Evolutionary conservation across 108 stramenopile species (phyloP).

Genomic region (Nannochloropsis gaditana): DNA sequence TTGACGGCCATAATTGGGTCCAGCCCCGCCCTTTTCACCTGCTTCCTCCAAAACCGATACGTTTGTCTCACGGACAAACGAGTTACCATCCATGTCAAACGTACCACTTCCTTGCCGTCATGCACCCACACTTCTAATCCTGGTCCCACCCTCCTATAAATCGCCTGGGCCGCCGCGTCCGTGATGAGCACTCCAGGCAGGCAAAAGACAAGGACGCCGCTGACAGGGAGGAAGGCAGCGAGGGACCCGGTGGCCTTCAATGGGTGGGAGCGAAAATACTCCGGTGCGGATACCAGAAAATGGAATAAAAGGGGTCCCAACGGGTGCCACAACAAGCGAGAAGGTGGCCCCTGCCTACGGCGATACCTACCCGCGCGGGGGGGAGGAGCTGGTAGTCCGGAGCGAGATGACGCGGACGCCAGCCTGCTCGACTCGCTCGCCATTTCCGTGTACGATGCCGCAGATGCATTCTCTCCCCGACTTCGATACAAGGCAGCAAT

Average conservation of each 20-base stretch:
- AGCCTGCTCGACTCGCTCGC: not conserved
- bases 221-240: conserved; percentile 7
- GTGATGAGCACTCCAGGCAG: not conserved
- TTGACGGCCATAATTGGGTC: not conserved
- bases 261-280: not conserved
- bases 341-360: not conserved
- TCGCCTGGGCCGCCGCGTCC: not conserved
- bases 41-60: not conserved
- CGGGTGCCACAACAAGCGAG: not conserved
- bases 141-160: not conserved
- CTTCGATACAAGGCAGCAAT: not conserved
- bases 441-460: not conserved
- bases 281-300: not conserved
- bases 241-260: not conserved
- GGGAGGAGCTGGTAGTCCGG: not conserved
- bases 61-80: conserved; percentile 10
- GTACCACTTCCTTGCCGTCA: not conserved
- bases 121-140: not conserved
- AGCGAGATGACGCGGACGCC: too few species aligned
- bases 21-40: not conserved
- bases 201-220: not conserved
- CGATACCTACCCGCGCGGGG: not conserved
- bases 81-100: not conserved
- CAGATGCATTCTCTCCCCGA: not conserved
- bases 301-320: not conserved